These are phyloP conservation scores for Fragaria ananassa DNA, from an alignment of 306 rosid species.

Conservation along the genomic window DNA sequence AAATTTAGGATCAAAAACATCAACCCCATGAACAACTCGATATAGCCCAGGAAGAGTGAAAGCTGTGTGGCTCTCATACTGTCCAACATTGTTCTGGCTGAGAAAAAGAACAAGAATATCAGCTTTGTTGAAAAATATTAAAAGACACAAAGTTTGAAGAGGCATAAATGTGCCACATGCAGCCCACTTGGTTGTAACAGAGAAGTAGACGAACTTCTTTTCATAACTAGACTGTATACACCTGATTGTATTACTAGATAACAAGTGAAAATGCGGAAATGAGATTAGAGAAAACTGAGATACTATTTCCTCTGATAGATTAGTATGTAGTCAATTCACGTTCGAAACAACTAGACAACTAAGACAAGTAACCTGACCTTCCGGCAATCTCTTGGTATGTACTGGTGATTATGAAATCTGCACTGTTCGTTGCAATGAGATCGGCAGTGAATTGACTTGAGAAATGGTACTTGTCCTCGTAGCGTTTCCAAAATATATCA, in stretches of 20 bases:
- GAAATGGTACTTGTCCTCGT: conserved; percentile 85
- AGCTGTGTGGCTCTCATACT: conserved; percentile 88
- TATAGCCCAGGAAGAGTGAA: conserved; percentile 96
- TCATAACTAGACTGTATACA: neutral
- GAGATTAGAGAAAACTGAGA: neutral
- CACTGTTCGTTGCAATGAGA: conserved; percentile 82
- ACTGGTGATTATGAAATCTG: conserved; percentile 91
- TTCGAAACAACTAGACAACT: neutral
- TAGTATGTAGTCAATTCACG: neutral
- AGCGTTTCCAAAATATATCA: conserved; percentile 73
- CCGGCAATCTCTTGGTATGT: conserved; percentile 97
- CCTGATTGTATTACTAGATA: neutral
- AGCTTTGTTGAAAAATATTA: neutral
- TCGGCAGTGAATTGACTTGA: conserved; percentile 96
- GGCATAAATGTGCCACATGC: neutral
- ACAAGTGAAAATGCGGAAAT: neutral
- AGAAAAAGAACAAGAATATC: conserved; percentile 21
- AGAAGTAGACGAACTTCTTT: neutral
- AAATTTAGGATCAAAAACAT: conserved; percentile 98
- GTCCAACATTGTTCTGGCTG: conserved; percentile 92
- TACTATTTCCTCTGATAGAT: neutral
- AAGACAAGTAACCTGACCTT: conserved; percentile 50
- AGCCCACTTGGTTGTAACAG: neutral
- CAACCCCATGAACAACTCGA: conserved; percentile 92
- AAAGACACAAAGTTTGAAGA: neutral